Evolutionary conservation across 805 yeast species (phyloP), one percentile per base, ranked within the genome.

Genomic region (Groenewaldozyma tartarivorans): DNA sequence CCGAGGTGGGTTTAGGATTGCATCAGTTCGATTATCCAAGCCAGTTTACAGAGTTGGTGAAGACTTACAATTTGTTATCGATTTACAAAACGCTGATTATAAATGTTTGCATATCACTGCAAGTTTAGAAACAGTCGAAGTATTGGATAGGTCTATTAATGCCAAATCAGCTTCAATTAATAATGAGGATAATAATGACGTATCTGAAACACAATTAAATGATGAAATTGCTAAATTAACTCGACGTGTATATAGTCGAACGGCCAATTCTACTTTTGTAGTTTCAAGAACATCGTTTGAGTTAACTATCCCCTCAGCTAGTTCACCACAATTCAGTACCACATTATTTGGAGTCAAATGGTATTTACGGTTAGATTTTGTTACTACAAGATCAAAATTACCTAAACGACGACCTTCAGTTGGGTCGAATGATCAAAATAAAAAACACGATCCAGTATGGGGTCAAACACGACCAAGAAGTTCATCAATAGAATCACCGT

Each of bases 21-120:
- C 75, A 0, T 61, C 52, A 2, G 41, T 59, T 27, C 46, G 51
- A 20, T 43, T 62, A 18, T 54, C 62, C 4, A 51, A 56, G 33
- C 64, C 67, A 0, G 51, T 56, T 3, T 55, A 53, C 21, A 45
- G 69, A 16, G 57, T 66, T 3, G 71, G 76, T 1, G 78, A 72
- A 33, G 63, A 65, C 15, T 59, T 77, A 5, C 62, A 64, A 17
- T 45, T 72, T 5, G 53, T 50, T 16, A 51, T 67, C 33, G 66
- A 58, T 45, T 63, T 68, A 17, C 45, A 55, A 4, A 48, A 57
- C 9, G 56, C 63, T 1, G 47, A 42, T 2, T 26, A 53, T 4
- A 41, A 47, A 4, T 63, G 68, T 40, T 51, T 59, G 34, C 69
- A 64, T 42, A 57, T 72, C 2, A 66, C 63, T 1, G 67, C 62